These are phyloP conservation scores for Mantamonas sphyraenae DNA, from an alignment of 78 protist genomes.

Conservation along the genomic window DNA sequence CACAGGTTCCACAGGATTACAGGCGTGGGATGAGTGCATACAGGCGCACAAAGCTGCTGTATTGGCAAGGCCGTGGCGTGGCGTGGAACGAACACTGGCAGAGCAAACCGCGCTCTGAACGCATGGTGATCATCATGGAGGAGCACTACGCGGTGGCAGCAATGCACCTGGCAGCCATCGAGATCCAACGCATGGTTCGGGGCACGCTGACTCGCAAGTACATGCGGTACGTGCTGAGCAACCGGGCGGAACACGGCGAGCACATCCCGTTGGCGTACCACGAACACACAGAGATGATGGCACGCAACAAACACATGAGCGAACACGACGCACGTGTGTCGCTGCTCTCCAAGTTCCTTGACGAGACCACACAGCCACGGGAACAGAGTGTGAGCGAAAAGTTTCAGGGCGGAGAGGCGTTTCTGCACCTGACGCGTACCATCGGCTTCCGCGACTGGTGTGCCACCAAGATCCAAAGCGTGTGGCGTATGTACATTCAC, in stretches of 20 bases:
- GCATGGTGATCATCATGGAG: no score
- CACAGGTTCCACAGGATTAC: no score
- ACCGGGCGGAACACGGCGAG: background rate
- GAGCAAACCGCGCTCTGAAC: no score
- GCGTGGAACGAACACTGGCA: no score
- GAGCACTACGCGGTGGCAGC: background rate
- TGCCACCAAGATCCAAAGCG: background rate
- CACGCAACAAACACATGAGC: background rate
- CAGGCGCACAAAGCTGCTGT: no score
- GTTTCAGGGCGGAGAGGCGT: no score
- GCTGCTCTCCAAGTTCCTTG: background rate
- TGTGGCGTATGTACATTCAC: background rate
- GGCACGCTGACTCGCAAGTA: background rate
- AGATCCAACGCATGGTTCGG: background rate
- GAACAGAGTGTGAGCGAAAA: no score
- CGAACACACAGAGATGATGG: background rate
- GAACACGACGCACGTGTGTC: background rate
- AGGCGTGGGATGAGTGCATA: no score
- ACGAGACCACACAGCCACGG: background rate
- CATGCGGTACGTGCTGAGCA: background rate
- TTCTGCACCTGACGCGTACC: background rate
- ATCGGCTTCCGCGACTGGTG: background rate
- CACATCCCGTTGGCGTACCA: background rate
- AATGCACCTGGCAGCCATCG: background rate
- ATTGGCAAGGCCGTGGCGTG: no score